Percentiles rank a stretch among this genome's conserved stretches.
These are phyloP conservation scores for Ramalina peruviana DNA, from an alignment of 495 filamentous ascomycete genomes.

Conservation along the genomic window DNA sequence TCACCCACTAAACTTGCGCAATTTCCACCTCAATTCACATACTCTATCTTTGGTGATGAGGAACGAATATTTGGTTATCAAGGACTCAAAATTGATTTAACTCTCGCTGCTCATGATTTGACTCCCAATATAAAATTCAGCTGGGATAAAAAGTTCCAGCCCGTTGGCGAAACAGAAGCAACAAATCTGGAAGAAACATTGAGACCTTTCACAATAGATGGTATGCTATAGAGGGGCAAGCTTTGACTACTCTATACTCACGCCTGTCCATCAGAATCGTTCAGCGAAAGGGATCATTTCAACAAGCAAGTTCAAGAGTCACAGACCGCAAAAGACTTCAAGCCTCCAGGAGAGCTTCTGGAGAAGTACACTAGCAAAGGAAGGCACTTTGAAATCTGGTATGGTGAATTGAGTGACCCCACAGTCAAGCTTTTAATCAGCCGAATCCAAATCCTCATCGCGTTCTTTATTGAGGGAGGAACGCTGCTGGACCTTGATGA, in stretches of 20 bases:
- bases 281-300: slow-evolving; percentile 44
- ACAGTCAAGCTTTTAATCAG: slow-evolving; percentile 50
- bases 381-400: slow-evolving; percentile 48
- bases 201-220: slow-evolving; percentile 51
- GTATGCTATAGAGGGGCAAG: slow-evolving; percentile 25
- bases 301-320: slow-evolving; percentile 41
- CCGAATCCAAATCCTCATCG: slow-evolving; percentile 71
- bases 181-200: slow-evolving; percentile 52
- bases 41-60: slow-evolving; percentile 80
- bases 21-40: slow-evolving; percentile 81
- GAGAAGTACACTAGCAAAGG: slow-evolving; percentile 35
- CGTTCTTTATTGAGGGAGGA: slow-evolving; percentile 85
- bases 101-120: slow-evolving; percentile 70
- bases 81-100: slow-evolving; percentile 57
- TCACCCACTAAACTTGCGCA: slow-evolving; percentile 43
- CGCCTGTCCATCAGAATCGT: slow-evolving; percentile 38
- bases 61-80: slow-evolving; percentile 88
- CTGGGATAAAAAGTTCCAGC: slow-evolving; percentile 59
- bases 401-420: slow-evolving; percentile 39
- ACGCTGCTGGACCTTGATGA: slow-evolving; percentile 58
- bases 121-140: slow-evolving; percentile 57
- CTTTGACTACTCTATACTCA: not conserved
- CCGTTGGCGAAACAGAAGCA: slow-evolving; percentile 55
- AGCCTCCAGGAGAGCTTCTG: slow-evolving; percentile 43
- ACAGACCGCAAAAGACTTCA: slow-evolving; percentile 40